Evolutionary conservation across 768 basidiomycete genomes (phyloP).

Genomic region (Mycena maculata): DNA sequence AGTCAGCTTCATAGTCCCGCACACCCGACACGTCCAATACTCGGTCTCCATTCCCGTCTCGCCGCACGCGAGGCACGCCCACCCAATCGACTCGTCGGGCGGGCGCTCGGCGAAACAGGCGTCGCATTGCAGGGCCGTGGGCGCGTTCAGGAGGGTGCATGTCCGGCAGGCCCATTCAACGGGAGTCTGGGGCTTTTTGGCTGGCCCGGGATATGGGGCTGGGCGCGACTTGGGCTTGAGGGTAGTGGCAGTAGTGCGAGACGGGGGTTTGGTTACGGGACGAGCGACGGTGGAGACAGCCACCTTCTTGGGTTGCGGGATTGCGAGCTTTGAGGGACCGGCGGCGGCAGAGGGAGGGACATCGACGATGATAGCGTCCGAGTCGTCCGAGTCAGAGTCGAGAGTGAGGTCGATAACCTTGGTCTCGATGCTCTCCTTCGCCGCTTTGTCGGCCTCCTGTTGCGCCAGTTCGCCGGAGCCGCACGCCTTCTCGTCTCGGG

Average conservation of each 20-base stretch:
- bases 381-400: too few species aligned
- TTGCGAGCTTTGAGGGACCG: constrained; percentile 40
- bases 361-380: constrained; percentile 48
- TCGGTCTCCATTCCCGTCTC: constrained; percentile 70
- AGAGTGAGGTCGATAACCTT: constrained; percentile 71
- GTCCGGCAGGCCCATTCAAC: constrained; percentile 62
- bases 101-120: constrained; percentile 64
- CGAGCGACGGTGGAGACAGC: constrained; percentile 22
- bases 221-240: constrained; percentile 2
- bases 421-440: constrained; percentile 70
- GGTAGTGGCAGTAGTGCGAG: not conserved
- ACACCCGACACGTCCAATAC: constrained; percentile 81
- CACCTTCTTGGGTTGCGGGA: constrained; percentile 24
- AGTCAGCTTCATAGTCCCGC: constrained; percentile 70
- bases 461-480: constrained; percentile 68
- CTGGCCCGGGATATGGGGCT: constrained; percentile 20
- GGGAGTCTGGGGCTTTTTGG: constrained; percentile 12
- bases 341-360: constrained; percentile 34
- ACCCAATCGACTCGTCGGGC: constrained; percentile 37
- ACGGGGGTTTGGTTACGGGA: not conserved
- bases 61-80: constrained; percentile 76
- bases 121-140: constrained; percentile 63
- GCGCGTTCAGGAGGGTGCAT: constrained; percentile 77
- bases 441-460: constrained; percentile 76
- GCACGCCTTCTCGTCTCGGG: constrained; percentile 80